Percentiles rank a stretch among this genome's conserved stretches.
Evolutionary conservation across 768 basidiomycete species (phyloP).

Genomic region (Tulasnella sp.): DNA sequence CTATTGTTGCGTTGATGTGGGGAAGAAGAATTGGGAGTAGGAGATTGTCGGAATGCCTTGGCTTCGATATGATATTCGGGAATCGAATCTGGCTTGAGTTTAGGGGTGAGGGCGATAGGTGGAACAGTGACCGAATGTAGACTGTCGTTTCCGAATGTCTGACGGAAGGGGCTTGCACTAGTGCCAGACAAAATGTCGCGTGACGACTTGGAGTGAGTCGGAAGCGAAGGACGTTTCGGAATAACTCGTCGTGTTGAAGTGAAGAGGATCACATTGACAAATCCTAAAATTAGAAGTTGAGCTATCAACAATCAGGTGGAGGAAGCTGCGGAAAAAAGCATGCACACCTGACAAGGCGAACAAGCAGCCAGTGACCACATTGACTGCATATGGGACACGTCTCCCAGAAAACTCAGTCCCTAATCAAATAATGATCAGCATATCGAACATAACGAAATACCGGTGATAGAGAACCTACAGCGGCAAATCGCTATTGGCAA

Average conservation of each 20-base stretch:
- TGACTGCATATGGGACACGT: too few species aligned
- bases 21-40: not conserved
- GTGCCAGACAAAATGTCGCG: not conserved
- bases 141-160: not conserved
- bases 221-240: not conserved
- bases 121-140: not conserved
- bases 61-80: not conserved
- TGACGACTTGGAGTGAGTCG: not conserved
- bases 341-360: too few species aligned
- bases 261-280: slow-evolving; percentile 6
- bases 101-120: too few species aligned
- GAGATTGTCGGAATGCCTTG: not conserved
- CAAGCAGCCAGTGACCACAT: too few species aligned
- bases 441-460: too few species aligned
- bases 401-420: too few species aligned
- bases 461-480: too few species aligned
- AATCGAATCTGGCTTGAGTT: too few species aligned
- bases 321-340: not conserved
- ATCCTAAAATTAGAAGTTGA: too few species aligned
- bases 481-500: slow-evolving; percentile 3
- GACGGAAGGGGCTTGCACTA: not conserved
- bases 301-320: not conserved
- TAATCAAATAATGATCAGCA: too few species aligned
- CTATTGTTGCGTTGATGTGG: not conserved
- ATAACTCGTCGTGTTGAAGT: not conserved